These are phyloP conservation scores for Neospora caninum DNA, from an alignment of 169 alveolate genomes.

Conservation along the genomic window DNA sequence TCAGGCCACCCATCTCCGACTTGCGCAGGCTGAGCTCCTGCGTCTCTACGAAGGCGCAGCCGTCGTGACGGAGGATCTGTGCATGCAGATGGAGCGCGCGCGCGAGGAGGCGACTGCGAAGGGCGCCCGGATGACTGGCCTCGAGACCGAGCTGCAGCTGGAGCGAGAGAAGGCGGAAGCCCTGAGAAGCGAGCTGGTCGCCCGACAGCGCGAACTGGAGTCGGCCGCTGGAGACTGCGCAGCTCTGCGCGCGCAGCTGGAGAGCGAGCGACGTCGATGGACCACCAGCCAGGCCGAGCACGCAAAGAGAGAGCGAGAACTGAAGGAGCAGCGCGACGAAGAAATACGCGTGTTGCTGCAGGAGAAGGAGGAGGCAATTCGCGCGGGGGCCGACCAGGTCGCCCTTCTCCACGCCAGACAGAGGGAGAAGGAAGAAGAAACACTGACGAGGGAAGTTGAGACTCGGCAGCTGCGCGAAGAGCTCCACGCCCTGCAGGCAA, in stretches of 20 bases:
- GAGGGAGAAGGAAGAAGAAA: background rate
- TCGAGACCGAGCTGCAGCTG: slow-evolving; percentile 28
- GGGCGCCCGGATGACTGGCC: background rate
- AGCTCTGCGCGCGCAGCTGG: background rate
- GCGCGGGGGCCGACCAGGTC: background rate
- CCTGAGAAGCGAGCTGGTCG: slow-evolving; percentile 5
- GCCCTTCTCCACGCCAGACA: background rate
- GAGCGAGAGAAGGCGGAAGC: background rate
- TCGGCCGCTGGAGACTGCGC: background rate
- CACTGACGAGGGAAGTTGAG: background rate
- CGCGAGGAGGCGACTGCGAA: background rate
- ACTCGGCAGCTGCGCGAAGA: background rate
- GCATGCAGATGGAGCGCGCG: background rate
- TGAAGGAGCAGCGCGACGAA: slow-evolving; percentile 16
- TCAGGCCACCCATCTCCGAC: background rate
- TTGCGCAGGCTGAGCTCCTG: slow-evolving; percentile 23
- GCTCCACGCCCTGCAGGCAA: background rate
- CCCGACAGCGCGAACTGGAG: background rate
- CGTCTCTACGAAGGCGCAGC: slow-evolving; percentile 7
- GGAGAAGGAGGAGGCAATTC: slow-evolving; percentile 13
- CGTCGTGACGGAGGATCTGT: background rate
- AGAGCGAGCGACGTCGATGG: slow-evolving; percentile 3
- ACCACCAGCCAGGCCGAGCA: slow-evolving; percentile 38
- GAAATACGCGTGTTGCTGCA: slow-evolving; percentile 3
- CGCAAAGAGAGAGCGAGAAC: background rate